phyloP scores from a whole-genome alignment of 805 yeast species.

The Lipomyces orientalis region DNA sequence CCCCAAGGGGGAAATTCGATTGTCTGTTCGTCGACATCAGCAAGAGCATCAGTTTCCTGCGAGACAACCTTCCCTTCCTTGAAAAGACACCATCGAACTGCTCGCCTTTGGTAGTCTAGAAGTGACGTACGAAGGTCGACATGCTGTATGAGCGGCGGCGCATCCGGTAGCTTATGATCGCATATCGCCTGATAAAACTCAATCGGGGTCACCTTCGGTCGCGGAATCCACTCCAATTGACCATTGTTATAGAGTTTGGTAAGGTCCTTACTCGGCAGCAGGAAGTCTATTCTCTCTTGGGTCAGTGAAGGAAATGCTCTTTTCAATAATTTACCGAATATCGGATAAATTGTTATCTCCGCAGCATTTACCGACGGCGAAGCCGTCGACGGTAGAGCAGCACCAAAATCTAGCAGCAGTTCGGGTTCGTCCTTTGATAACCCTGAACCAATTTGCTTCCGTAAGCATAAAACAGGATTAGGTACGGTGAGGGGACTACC shows the following conservation, averaged over 20 bases:
- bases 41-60: conserved; percentile 25
- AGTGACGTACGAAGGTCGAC: conserved; percentile 19
- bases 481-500: conserved; percentile 27
- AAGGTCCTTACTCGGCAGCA: conserved; percentile 22
- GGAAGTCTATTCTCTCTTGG: conserved; percentile 11
- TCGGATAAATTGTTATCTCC: conserved; percentile 20
- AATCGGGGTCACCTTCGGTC: conserved; percentile 16
- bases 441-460: not conserved
- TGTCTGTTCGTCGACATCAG: conserved; percentile 36
- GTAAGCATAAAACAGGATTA: conserved; percentile 16
- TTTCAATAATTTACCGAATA: conserved; percentile 22
- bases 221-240: not conserved
- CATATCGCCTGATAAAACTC: conserved; percentile 31
- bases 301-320: conserved; percentile 28
- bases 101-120: conserved; percentile 43
- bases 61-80: conserved; percentile 46
- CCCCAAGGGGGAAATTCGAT: conserved; percentile 37
- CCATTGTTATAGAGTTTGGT: conserved; percentile 16
- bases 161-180: conserved; percentile 17
- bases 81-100: conserved; percentile 48
- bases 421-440: not conserved
- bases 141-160: conserved; percentile 22
- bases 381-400: conserved; percentile 20
- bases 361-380: conserved; percentile 26
- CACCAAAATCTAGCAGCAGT: conserved; percentile 29